Percentiles rank a stretch among this genome's conserved stretches.
Conservation (phyloP, 164 flowering plant genomes). For the Vitis amurensis region DNA sequence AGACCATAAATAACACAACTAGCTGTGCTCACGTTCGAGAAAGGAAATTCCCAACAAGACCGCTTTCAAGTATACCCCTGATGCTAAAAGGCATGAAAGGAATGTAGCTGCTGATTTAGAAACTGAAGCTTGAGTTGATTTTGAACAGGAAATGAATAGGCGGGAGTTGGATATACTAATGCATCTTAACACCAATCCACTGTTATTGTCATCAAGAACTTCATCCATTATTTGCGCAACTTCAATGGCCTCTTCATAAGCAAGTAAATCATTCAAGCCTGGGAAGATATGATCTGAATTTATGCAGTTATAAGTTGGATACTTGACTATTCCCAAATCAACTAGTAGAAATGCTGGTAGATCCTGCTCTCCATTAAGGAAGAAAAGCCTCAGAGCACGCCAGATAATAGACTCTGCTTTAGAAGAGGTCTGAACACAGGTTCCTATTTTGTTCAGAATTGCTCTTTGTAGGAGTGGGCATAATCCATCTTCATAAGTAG, state of each 20-base stretch:
- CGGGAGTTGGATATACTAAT: constrained; percentile 59
- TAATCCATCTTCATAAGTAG: too few relatives aligned
- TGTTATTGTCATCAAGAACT: constrained; percentile 61
- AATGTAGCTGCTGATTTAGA: constrained; percentile 36
- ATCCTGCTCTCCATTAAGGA: constrained; percentile 88
- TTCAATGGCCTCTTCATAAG: constrained; percentile 80
- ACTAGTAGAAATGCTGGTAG: constrained; percentile 77
- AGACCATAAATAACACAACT: not conserved
- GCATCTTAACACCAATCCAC: constrained; percentile 57
- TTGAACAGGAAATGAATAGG: constrained; percentile 26
- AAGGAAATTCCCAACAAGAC: constrained; percentile 72
- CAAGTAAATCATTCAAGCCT: constrained; percentile 52
- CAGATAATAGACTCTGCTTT: constrained; percentile 73
- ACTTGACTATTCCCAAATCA: constrained; percentile 80
- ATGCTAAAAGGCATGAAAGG: constrained; percentile 55
- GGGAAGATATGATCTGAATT: constrained; percentile 54
- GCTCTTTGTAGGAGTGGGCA: constrained; percentile 44
- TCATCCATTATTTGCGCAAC: constrained; percentile 87
- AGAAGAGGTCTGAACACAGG: constrained; percentile 56
- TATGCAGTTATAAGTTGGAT: constrained; percentile 76
- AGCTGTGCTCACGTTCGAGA: constrained; percentile 53
- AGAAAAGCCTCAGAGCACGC: constrained; percentile 95
- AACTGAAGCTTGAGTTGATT: constrained; percentile 19
- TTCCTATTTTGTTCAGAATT: constrained; percentile 49
- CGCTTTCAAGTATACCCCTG: constrained; percentile 81